These are phyloP conservation scores for Acanthamoeba royreba DNA, from an alignment of 208 protist genomes.

Conservation along the genomic window DNA sequence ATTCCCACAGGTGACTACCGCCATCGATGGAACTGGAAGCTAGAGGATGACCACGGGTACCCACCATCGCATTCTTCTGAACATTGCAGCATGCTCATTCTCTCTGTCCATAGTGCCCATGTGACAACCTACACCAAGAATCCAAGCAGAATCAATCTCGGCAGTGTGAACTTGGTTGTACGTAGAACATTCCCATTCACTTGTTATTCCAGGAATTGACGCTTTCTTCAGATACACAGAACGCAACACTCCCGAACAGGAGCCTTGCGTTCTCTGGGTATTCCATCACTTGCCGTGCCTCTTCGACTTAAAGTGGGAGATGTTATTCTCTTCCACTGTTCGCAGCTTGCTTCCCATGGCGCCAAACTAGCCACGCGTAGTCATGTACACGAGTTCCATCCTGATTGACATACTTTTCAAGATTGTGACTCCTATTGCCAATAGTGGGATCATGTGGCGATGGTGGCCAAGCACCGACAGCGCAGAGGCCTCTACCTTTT, in stretches of 20 bases:
- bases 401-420: background rate
- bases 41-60: background rate
- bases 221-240: too few species aligned
- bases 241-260: too few species aligned
- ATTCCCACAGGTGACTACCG: background rate
- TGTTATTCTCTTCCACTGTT: constrained; percentile 37
- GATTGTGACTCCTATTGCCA: too few species aligned
- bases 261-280: background rate
- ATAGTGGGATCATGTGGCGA: constrained; percentile 48
- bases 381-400: background rate
- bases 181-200: too few species aligned
- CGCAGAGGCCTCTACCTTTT: background rate
- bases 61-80: too few species aligned
- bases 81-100: too few species aligned
- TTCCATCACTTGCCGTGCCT: background rate
- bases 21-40: background rate
- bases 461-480: constrained; percentile 26
- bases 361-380: constrained; percentile 38
- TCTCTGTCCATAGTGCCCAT: background rate
- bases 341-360: background rate
- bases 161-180: background rate
- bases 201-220: too few species aligned
- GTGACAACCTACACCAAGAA: background rate
- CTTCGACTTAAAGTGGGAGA: constrained; percentile 27
- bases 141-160: background rate